Percentiles rank a stretch among this genome's conserved stretches.
Conservation (phyloP, 2,329 filamentous ascomycete species). For the Kalmusia sp. region DNA sequence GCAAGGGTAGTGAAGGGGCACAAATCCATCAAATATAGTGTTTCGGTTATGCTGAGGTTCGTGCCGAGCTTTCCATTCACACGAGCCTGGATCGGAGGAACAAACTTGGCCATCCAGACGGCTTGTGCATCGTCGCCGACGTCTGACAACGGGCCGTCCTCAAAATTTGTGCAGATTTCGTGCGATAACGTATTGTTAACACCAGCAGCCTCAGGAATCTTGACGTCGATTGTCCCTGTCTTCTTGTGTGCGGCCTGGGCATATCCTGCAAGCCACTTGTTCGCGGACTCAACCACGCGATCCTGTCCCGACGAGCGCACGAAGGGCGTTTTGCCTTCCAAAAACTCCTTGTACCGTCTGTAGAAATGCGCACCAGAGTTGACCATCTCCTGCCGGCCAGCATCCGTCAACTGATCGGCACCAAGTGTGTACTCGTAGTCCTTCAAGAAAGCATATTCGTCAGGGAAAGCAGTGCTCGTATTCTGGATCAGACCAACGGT, state of each 20-base stretch:
- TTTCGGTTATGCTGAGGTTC: slow-evolving; percentile 68
- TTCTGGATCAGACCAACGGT: slow-evolving; percentile 72
- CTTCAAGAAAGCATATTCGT: slow-evolving; percentile 72
- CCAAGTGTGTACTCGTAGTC: slow-evolving; percentile 76
- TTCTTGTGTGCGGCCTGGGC: slow-evolving; percentile 59
- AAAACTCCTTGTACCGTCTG: slow-evolving; percentile 71
- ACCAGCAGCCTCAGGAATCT: slow-evolving; percentile 70
- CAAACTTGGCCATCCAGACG: slow-evolving; percentile 71
- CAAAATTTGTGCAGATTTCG: slow-evolving; percentile 73
- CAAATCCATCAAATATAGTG: slow-evolving; percentile 82
- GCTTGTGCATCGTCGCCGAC: slow-evolving; percentile 58
- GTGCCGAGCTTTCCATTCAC: slow-evolving; percentile 75
- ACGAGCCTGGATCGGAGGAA: slow-evolving; percentile 70
- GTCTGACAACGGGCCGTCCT: slow-evolving; percentile 61
- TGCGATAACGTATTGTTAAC: slow-evolving; percentile 86
- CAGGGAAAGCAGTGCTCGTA: slow-evolving; percentile 62
- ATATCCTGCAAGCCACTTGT: slow-evolving; percentile 79
- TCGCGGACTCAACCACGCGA: slow-evolving; percentile 76
- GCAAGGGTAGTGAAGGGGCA: slow-evolving; percentile 85
- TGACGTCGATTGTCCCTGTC: slow-evolving; percentile 55
- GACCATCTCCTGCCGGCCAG: slow-evolving; percentile 73
- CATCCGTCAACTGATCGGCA: slow-evolving; percentile 70
- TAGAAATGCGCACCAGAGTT: slow-evolving; percentile 81
- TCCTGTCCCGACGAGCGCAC: slow-evolving; percentile 73
- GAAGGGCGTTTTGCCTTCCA: slow-evolving; percentile 68